phyloP scores from a whole-genome alignment of 345 rosid species.

The Excoecaria cochinchinensis region DNA sequence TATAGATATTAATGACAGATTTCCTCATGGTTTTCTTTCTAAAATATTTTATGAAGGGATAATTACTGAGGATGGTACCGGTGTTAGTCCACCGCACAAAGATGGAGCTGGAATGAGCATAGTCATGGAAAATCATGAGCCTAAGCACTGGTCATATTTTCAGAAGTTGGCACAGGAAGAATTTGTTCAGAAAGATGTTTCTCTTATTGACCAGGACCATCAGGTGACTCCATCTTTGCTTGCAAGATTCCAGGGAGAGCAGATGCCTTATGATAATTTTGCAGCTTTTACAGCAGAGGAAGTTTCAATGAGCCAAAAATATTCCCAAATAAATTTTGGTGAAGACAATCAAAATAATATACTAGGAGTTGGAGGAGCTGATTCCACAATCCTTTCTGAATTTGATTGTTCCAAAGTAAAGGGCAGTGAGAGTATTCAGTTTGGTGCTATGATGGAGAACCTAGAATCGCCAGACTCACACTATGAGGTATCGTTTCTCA shows the following conservation, averaged over 20 bases:
- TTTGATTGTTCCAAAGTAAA: constrained; percentile 35
- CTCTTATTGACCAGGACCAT: constrained; percentile 62
- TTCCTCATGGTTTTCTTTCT: constrained; percentile 78
- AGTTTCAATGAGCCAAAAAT: constrained; percentile 34
- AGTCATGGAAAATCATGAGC: constrained; percentile 70
- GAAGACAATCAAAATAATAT: constrained; percentile 36
- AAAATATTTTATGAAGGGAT: constrained; percentile 65
- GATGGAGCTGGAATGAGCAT: constrained; percentile 70
- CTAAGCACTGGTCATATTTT: constrained; percentile 82
- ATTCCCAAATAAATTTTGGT: constrained; percentile 47
- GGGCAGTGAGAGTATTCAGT: constrained; percentile 59
- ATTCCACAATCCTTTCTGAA: constrained; percentile 26
- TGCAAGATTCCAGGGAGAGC: constrained; percentile 34
- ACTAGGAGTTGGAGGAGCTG: constrained; percentile 34
- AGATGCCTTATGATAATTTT: constrained; percentile 30
- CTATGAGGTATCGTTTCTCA: constrained; percentile 49
- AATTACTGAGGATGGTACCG: constrained; percentile 49
- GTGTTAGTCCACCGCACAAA: constrained; percentile 36
- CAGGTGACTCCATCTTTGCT: constrained; percentile 28
- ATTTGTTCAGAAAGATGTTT: constrained; percentile 48
- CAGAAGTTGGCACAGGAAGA: constrained; percentile 79
- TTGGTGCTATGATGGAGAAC: constrained; percentile 65
- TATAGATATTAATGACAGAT: constrained; percentile 79
- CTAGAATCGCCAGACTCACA: constrained; percentile 48
- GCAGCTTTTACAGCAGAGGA: constrained; percentile 38